Evolutionary conservation across 768 basidiomycete genomes (phyloP), one percentile per base, ranked within the genome.

Genomic region (Lentinula edodes): DNA sequence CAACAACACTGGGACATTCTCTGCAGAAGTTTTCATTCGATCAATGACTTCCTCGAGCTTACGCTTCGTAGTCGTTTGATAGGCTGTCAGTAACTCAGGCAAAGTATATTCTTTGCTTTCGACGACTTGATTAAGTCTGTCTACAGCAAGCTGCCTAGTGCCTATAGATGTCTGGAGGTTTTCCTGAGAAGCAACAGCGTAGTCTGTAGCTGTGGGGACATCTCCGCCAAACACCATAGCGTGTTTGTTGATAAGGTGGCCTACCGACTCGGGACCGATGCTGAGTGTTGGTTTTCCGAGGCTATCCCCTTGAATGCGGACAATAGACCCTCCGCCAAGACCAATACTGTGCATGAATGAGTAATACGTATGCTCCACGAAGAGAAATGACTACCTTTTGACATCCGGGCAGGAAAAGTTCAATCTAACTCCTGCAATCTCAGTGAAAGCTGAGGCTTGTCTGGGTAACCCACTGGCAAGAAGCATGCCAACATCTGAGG

Each of bases 251-350:
- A 62, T 46, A 35, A 72, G 68, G 65, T 83, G 79, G 1, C 84
- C 84, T 13, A 85, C 83, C 0, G 82, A 86, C 63, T 83, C 78
- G 16, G 85, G 84, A 0, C 84, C 84, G 18, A 86, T 72, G 1
- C 76, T 74, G 46, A 81, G 75, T 43, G 70, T 55, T 13, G 41
- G 32, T 20, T 35, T 38, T 12, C 9, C 35, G 10, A n/a, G 15
- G n/a, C 23, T 34, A 10, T 23, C 16, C 4, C 35, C 16, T 42
- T 32, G 16, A 32, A 60, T 66, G 60, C 78, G 75, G 43, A 84
- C 75, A 45, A 77, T 67, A 2, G 83, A 85, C 18, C 84, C 85
- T 56, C 84, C 85, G 41, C 84, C 84, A 32, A 86, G 75, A 35
- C 80, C 84, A 61, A 86, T 76, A 58, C 80, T 81, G 48, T 34